Evolutionary conservation across 371 early-diverging fungal genomes (phyloP), one percentile per base, ranked within the genome.

Genomic region (Syncephalis fuscata): DNA sequence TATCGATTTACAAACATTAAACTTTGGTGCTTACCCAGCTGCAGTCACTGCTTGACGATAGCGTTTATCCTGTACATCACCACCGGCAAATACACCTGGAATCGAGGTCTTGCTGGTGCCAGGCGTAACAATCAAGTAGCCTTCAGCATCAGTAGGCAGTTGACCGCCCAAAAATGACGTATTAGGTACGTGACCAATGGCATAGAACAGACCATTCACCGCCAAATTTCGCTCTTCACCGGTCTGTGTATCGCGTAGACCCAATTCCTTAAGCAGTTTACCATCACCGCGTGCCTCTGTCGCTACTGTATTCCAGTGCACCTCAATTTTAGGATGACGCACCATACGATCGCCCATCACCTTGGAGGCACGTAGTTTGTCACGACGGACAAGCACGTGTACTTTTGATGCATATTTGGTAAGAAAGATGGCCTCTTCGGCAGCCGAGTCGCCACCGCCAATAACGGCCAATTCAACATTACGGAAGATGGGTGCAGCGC

Each of bases 381-480:
- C 88, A 63, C 97, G 80, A 60, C 99, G 85, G 50, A 97, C 97
- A 16, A 97, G 73, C 21, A 98, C 76, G 62, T 83, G 83, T 7
- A 99, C 97, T 48, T 90, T 81, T 42, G 76, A 80, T 23, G 87
- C 98, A 60, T 83, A 85, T 61, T 90, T 87, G 36, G 91, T 90
- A 52, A 99, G 74, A 73, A 88, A 98, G 37, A 85, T 81, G 32
- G 94, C 89, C 67, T 99, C 99, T 66, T 98, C 99, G 66, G 87
- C 86, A 47, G 99, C 99, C 58, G 95, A 87, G 70, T 99, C 99
- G 52, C 99, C 99, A 55, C 99, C 99, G 57, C 98, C 98, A 54
- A 98, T 80, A 22, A 99, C 97, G 45, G 79, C 85, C 53, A 88
- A 61, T 39, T 82, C 84, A 74, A 93, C 89, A 68, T 92, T 82